Percentiles rank a stretch among this genome's conserved stretches.
phyloP scores from a whole-genome alignment of 306 rosid genomes.

The Rosa rugosa region DNA sequence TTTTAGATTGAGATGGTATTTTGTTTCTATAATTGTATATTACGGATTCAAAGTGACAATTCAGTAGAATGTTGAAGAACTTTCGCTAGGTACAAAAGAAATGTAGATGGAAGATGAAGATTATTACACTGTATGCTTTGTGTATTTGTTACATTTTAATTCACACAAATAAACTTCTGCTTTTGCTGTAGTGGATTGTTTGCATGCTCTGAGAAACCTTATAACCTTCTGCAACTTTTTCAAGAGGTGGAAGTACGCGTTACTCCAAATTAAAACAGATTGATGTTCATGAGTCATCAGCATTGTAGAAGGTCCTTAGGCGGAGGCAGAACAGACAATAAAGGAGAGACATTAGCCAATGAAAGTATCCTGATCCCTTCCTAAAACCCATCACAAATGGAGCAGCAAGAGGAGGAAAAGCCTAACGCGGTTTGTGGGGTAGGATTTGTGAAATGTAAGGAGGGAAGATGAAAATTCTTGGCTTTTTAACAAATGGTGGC shows the following conservation, averaged over 20 bases:
- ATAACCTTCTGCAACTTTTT: slow-evolving; percentile 30
- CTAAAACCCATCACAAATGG: too few species aligned
- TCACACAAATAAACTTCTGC: slow-evolving; percentile 23
- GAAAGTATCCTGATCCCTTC: too few species aligned
- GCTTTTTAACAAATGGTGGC: too few species aligned
- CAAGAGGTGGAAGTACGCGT: slow-evolving; percentile 35
- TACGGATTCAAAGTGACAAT: background rate
- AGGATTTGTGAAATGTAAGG: too few species aligned
- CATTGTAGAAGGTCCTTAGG: too few species aligned
- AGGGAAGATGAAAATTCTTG: too few species aligned
- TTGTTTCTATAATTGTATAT: background rate
- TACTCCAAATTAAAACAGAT: slow-evolving; percentile 32
- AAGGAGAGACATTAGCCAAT: too few species aligned
- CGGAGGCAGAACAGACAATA: too few species aligned
- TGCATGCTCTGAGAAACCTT: slow-evolving; percentile 32
- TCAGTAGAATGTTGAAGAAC: background rate
- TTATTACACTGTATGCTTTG: background rate
- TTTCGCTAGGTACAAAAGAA: background rate
- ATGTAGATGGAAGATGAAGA: background rate
- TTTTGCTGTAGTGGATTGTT: slow-evolving; percentile 8
- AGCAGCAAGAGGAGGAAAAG: too few species aligned
- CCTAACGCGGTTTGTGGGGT: too few species aligned
- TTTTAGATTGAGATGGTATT: background rate
- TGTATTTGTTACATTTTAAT: slow-evolving; percentile 16
- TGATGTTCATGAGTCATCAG: slow-evolving; percentile 7